phyloP scores from a whole-genome alignment of 1,284 basidiomycete species.

The Fomitopsis pinicola region DNA sequence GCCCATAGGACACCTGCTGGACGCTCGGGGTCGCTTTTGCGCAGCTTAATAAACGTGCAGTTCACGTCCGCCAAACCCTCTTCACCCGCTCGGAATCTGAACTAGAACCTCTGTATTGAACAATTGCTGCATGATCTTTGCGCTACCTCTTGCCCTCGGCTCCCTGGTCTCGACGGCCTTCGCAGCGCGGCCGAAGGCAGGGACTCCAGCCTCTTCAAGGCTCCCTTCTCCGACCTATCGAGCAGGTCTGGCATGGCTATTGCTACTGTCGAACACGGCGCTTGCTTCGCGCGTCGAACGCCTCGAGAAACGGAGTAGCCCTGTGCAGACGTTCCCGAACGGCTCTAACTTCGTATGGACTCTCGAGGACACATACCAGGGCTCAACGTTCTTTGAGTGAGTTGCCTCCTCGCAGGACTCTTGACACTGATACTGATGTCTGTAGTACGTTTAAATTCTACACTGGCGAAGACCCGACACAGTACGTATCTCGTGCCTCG shows the following conservation, averaged over 20 bases:
- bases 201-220: background rate
- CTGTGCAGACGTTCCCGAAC: conserved; percentile 23
- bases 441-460: conserved; percentile 56
- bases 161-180: conserved; percentile 11
- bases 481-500: conserved; percentile 35
- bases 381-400: conserved; percentile 32
- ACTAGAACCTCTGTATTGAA: background rate
- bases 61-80: background rate
- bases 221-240: background rate
- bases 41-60: background rate
- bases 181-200: background rate
- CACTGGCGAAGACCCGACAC: conserved; percentile 57
- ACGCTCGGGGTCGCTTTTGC: background rate
- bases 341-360: conserved; percentile 30
- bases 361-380: conserved; percentile 32
- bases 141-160: conserved; percentile 15
- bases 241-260: conserved; percentile 9
- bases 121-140: conserved; percentile 12
- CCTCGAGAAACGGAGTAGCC: conserved; percentile 16
- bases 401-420: conserved; percentile 9
- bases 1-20: background rate
- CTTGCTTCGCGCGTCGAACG: conserved; percentile 8
- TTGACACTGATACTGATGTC: background rate
- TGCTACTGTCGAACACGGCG: conserved; percentile 4
- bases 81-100: background rate